Conservation (phyloP, 2,329 filamentous ascomycete species). For the Karstenula rhodostoma region DNA sequence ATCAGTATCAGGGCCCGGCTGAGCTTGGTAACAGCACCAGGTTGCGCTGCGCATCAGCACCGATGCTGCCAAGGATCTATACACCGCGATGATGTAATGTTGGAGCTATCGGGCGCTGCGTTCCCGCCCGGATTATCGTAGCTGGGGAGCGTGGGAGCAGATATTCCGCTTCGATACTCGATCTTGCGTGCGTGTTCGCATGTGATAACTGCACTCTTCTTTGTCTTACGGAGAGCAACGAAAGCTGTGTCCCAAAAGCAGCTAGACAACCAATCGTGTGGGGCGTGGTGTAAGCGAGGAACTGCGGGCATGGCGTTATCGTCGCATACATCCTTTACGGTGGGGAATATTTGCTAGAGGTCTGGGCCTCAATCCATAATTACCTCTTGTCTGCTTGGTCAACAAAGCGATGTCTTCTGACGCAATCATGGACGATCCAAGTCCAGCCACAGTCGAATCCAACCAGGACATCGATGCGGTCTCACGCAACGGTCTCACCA, state of each 20-base stretch:
- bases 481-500: background rate
- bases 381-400: background rate
- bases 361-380: background rate
- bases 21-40: constrained; percentile 8
- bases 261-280: constrained; percentile 1
- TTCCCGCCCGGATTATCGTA: background rate
- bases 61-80: constrained; percentile 8
- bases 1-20: constrained; percentile 9
- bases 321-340: background rate
- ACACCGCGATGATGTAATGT: constrained; percentile 23
- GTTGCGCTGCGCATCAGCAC: constrained; percentile 5
- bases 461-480: constrained; percentile 17
- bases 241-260: background rate
- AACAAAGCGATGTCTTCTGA: background rate
- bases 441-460: constrained; percentile 20
- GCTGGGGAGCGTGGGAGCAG: background rate
- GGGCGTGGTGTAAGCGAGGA: constrained; percentile 10
- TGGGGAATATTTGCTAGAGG: background rate
- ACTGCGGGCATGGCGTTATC: constrained; percentile 8
- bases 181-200: background rate
- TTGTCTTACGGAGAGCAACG: background rate
- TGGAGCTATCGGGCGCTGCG: background rate
- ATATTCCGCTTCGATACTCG: background rate
- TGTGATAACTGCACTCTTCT: background rate
- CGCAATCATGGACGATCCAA: constrained; percentile 15